phyloP scores from a whole-genome alignment of 208 protist genomes.

The Crithidia sp. region DNA sequence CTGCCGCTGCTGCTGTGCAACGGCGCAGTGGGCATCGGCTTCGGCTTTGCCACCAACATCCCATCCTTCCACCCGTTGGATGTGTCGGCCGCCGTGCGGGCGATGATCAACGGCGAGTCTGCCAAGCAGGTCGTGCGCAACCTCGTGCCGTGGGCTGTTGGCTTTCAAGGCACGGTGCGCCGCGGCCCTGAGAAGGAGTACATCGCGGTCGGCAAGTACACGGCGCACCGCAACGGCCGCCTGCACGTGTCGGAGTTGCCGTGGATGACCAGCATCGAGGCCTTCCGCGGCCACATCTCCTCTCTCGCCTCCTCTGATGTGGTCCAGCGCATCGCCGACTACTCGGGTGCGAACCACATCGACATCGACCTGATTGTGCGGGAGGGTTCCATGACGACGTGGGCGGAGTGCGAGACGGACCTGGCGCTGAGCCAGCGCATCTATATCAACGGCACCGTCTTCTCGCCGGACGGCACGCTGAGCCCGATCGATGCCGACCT shows the following conservation, averaged over 20 bases:
- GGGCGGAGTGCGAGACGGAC: slow-evolving; percentile 79
- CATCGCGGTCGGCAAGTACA: slow-evolving; percentile 74
- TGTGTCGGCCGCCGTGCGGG: slow-evolving; percentile 89
- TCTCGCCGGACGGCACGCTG: slow-evolving; percentile 82
- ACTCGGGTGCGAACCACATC: slow-evolving; percentile 91
- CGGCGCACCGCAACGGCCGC: slow-evolving; percentile 64
- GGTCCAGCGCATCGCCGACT: slow-evolving; percentile 89
- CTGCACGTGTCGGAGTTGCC: slow-evolving; percentile 82
- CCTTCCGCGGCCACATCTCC: slow-evolving; percentile 79
- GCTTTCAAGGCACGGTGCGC: slow-evolving; percentile 92
- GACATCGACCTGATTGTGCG: slow-evolving; percentile 88
- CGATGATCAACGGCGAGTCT: slow-evolving; percentile 86
- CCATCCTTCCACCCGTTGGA: slow-evolving; percentile 97
- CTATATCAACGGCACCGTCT: slow-evolving; percentile 89
- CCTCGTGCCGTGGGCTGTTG: slow-evolving; percentile 96
- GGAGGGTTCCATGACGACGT: slow-evolving; percentile 57
- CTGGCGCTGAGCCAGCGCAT: slow-evolving; percentile 75
- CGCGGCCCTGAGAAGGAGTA: slow-evolving; percentile 72
- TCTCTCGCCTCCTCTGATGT: slow-evolving; percentile 70
- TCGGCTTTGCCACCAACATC: slow-evolving; percentile 96
- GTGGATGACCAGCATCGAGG: slow-evolving; percentile 78
- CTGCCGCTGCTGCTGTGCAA: slow-evolving; percentile 99
- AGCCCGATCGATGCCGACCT: slow-evolving; percentile 79
- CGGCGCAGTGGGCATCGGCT: slow-evolving; percentile 99
- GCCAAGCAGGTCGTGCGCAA: slow-evolving; percentile 76